phyloP scores from a whole-genome alignment of 805 yeast genomes.

The Ogataea nonfermentans region DNA sequence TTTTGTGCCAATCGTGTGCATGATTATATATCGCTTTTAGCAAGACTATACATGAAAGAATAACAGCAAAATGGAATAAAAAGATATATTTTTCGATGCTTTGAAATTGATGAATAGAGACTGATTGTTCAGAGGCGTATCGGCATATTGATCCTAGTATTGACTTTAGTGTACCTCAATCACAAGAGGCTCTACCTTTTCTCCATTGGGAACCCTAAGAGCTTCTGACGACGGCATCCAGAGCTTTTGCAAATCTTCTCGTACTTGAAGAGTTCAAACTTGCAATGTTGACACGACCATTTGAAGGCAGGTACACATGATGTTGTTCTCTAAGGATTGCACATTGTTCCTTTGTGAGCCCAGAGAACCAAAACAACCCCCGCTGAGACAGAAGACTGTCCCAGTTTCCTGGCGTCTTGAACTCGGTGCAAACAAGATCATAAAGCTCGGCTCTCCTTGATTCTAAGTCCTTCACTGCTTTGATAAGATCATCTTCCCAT shows the following conservation, averaged over 20 bases:
- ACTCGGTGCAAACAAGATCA: constrained; percentile 48
- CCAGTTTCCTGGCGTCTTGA: constrained; percentile 96
- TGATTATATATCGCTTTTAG: too few relatives aligned
- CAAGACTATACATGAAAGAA: too few relatives aligned
- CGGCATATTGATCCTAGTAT: too few relatives aligned
- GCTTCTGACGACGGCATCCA: constrained; percentile 68
- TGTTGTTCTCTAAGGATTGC: constrained; percentile 70
- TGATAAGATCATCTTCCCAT: constrained; percentile 80
- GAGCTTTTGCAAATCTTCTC: constrained; percentile 71
- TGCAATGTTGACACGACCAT: constrained; percentile 92
- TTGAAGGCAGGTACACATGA: constrained; percentile 75
- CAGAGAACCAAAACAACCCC: constrained; percentile 97
- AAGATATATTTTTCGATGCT: too few relatives aligned
- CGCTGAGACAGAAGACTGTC: constrained; percentile 85
- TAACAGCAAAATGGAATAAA: too few relatives aligned
- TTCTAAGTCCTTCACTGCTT: constrained; percentile 78
- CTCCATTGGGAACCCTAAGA: too few relatives aligned
- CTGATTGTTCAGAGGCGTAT: too few relatives aligned
- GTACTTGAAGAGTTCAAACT: constrained; percentile 84
- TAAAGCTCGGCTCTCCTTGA: constrained; percentile 60
- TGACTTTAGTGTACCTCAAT: too few relatives aligned
- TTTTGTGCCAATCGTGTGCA: too few relatives aligned
- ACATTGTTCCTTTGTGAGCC: constrained; percentile 74
- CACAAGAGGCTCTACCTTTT: too few relatives aligned
- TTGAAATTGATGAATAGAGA: too few relatives aligned